A percentile compares a stretch with the other conserved stretches of the same genome.
These are phyloP conservation scores for Euryodendron excelsum DNA, from an alignment of 148 eudicot genomes.

Conservation along the genomic window DNA sequence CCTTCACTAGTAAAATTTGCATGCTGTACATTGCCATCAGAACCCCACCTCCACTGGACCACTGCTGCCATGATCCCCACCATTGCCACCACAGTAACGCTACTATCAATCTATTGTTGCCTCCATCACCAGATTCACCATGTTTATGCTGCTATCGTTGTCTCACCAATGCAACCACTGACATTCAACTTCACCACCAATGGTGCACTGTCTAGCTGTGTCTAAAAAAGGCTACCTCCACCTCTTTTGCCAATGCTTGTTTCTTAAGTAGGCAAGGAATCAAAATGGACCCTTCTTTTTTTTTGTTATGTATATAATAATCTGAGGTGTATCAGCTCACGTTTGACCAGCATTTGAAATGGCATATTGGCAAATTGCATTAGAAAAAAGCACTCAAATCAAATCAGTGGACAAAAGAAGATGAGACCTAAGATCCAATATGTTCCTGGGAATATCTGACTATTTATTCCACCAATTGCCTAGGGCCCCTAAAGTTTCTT, in stretches of 20 bases:
- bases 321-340: not conserved
- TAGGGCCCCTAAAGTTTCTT: slow-evolving; percentile 2
- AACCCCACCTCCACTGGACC: not conserved
- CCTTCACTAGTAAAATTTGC: not conserved
- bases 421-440: not conserved
- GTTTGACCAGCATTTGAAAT: not conserved
- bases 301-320: not conserved
- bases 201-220: not conserved
- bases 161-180: not conserved
- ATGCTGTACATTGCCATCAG: not conserved
- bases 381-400: not conserved
- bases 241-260: not conserved
- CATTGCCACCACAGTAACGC: too few relatives aligned
- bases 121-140: not conserved
- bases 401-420: not conserved
- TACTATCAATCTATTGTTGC: too few relatives aligned
- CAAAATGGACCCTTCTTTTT: not conserved
- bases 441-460: not conserved
- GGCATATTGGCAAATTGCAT: slow-evolving; percentile 4
- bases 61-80: not conserved
- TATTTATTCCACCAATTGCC: not conserved
- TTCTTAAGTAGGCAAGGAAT: slow-evolving; percentile 8
- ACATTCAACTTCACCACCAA: not conserved
- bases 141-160: not conserved
- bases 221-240: not conserved